Evolutionary conservation across 2,329 filamentous ascomycete species (phyloP).

Genomic region (Aspergillus versicolor): DNA sequence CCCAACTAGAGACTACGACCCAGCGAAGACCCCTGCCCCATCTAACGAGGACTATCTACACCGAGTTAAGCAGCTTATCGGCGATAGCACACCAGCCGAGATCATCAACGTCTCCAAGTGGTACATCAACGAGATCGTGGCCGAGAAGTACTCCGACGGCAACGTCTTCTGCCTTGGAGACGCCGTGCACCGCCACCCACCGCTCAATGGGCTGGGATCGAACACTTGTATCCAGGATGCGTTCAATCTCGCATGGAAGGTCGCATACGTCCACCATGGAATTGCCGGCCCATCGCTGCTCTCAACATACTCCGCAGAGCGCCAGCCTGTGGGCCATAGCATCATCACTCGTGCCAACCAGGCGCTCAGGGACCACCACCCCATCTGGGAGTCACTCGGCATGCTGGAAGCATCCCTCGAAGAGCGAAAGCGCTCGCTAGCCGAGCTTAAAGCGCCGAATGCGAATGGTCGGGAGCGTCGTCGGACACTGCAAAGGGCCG

Average conservation of each 20-base stretch:
- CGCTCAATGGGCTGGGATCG: slow-evolving; percentile 30
- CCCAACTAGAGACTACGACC: slow-evolving; percentile 31
- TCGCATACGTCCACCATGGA: slow-evolving; percentile 34
- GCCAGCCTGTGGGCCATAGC: slow-evolving; percentile 32
- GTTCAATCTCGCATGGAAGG: slow-evolving; percentile 46
- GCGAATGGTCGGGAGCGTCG: not conserved
- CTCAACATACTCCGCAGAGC: slow-evolving; percentile 42
- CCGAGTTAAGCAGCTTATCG: slow-evolving; percentile 51
- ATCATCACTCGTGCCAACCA: slow-evolving; percentile 29
- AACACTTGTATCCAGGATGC: slow-evolving; percentile 42
- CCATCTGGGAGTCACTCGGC: not conserved
- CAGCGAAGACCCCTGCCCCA: slow-evolving; percentile 29
- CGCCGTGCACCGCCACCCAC: slow-evolving; percentile 31
- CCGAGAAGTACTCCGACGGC: slow-evolving; percentile 55
- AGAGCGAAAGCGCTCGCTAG: not conserved
- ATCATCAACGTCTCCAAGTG: slow-evolving; percentile 58
- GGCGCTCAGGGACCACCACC: not conserved
- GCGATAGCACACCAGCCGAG: slow-evolving; percentile 53
- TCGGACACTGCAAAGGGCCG: not conserved
- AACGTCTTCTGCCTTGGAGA: slow-evolving; percentile 38
- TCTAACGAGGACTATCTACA: slow-evolving; percentile 34
- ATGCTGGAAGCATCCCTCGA: not conserved
- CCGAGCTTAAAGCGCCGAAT: not conserved
- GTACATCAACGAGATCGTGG: slow-evolving; percentile 62
- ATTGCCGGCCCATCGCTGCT: slow-evolving; percentile 26